A percentile compares a stretch with the other conserved stretches of the same genome.
These are phyloP conservation scores for Takashimella tepidaria DNA, from an alignment of 1,284 basidiomycete genomes.

Conservation along the genomic window DNA sequence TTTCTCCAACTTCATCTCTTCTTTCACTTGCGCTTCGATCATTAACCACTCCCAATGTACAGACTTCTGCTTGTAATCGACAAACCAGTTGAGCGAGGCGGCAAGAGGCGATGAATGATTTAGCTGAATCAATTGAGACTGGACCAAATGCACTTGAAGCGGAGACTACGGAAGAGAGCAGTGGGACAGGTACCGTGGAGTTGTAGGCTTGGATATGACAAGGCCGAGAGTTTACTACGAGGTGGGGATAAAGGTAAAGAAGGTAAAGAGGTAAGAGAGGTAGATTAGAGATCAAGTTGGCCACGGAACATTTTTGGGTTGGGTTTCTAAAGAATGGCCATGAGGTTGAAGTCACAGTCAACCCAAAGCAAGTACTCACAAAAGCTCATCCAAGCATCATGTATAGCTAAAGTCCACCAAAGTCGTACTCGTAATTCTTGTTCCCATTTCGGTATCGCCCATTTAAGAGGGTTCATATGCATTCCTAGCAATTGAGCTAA, in stretches of 20 bases:
- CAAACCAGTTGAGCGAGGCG: conserved; percentile 20
- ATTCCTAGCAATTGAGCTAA: conserved; percentile 30
- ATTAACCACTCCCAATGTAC: conserved; percentile 17
- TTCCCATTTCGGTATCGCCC: conserved; percentile 27
- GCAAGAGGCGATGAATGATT: conserved; percentile 24
- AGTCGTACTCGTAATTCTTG: conserved; percentile 19
- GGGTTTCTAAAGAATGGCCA: background rate
- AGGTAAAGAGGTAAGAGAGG: conserved; percentile 8
- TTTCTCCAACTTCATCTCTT: conserved; percentile 14
- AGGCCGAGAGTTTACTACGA: conserved; percentile 30
- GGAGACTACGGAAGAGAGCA: conserved; percentile 11
- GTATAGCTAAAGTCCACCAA: conserved; percentile 29
- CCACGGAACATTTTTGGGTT: too few species aligned
- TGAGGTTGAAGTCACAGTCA: too few species aligned
- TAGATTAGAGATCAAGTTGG: too few species aligned
- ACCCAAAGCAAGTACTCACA: too few species aligned
- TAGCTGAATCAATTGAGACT: conserved; percentile 14
- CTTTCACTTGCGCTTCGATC: conserved; percentile 3
- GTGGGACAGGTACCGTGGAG: conserved; percentile 13
- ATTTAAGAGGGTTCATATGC: conserved; percentile 20
- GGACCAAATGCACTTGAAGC: conserved; percentile 9
- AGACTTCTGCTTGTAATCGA: conserved; percentile 21
- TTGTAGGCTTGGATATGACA: conserved; percentile 25
- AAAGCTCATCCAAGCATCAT: conserved; percentile 32
- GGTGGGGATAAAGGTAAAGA: background rate